Base-by-base conservation (phyloP, 1,284 basidiomycete species). In the Cutaneotrichosporon sp. region DNA sequence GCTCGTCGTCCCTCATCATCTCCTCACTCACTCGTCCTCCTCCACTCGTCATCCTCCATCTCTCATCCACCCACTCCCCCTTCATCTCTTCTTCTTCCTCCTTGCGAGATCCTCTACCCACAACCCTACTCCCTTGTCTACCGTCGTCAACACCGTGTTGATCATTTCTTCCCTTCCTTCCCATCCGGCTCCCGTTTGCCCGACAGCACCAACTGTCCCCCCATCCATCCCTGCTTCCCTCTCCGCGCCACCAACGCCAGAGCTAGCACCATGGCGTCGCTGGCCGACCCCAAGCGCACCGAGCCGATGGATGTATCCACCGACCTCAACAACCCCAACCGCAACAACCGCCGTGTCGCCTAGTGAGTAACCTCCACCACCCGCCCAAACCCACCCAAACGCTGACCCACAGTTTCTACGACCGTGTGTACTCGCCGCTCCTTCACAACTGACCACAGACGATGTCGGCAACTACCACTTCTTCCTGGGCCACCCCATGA, bases 401-500 rank as follows among this genome's bases (percentile, higher is more conserved):
- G 49, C 49, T 59, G 29, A 58, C 52, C 4, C 34, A 8, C 58
- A 75, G 73, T 61, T 75, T 69, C 59, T 75, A 75, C 36, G 73
- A 75, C 56, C 68, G 72, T 73, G 51, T 59, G 70, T 65, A 3
- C 5, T n/a, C 54, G 24, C 33, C 10, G 24, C 20, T 5, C 3
- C 55, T n/a, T 33, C 20, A 42, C 59, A 29, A 18, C 52, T 59
- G n/a, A 56, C 45, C 9, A 10, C 56, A 68, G 67, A 67, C 47
- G 79, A 80, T 63, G 79, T 78, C 11, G 77, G 78, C 22, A 79
- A 79, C 62, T 80, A 77, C 67, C 91, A 89, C 14, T 97, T 95
- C 76, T 92, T 92, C 51, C 83, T 90, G 42, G 89, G 89, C 2
- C 92, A 95, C 71, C 90, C 89, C 38, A 97, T 97, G 92, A 97